Evolutionary conservation across 257 asterid genomes (phyloP), one percentile per base, ranked within the genome.

Genomic region (Apocynum venetum): DNA sequence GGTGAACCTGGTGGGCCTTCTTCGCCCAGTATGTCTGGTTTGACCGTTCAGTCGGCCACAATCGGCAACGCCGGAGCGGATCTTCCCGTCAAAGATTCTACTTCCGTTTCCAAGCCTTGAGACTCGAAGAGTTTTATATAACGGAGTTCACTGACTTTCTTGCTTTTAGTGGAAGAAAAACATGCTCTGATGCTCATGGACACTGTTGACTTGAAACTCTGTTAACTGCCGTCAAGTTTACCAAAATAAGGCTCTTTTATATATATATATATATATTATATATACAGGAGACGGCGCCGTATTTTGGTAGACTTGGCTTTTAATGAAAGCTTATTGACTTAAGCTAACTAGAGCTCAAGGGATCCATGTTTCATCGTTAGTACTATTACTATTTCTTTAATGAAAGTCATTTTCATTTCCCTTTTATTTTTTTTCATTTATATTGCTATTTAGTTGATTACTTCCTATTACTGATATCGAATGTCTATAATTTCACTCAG

Each of bases 11-110:
- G 63, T 8, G 63, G 89, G 25, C 91, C 97, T 73, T 75, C 92
- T 4, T 94, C 98, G 66, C 97, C 98, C 0, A 92, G 81, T 75
- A 75, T 92, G 81, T 92, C 98, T 25, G 97, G 53, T 47, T 77
- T 90, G 90, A 85, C 97, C 56, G 92, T 86, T 72, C 97, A 91
- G 75, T 91, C 96, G 71, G 82, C 90, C 86, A 78, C 90, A 38
- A 41, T 86, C 46, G 88, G 79, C 40, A 85, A 78, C 20, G 73
- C 48, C 9, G 61, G 80, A 11, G 72, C 82, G 35, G 88, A 86
- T 48, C 83, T 48, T 52, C 82, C 89, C 82, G 85, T 79, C 59
- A 93, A 91, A 78, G 92, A 91, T 61, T 77, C 85, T 20, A 63
- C 82, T 48, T 90, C 89, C 67, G 81, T 83, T 83, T 91, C 95